Evolutionary conservation across 2,329 filamentous ascomycete genomes (phyloP).

Genomic region (Rutstroemia sp.): DNA sequence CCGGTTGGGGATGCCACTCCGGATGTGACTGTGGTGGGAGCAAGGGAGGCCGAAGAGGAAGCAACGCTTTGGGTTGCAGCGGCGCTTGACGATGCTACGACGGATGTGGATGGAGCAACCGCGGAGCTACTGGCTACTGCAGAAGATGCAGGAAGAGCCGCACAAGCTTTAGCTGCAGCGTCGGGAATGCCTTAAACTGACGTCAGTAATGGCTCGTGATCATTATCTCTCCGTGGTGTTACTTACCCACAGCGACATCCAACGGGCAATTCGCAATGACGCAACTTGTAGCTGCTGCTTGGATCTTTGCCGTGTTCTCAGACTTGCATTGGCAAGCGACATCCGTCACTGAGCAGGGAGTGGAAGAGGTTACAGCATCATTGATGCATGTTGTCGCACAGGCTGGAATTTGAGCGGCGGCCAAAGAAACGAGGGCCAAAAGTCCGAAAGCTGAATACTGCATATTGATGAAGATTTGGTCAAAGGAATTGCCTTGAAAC

Average conservation of each 20-base stretch:
- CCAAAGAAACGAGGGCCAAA: slow-evolving; percentile 2
- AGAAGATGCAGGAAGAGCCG: background rate
- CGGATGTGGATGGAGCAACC: background rate
- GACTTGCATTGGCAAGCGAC: slow-evolving; percentile 1
- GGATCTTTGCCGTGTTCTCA: slow-evolving; percentile 1
- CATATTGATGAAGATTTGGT: slow-evolving; percentile 1
- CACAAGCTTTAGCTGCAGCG: background rate
- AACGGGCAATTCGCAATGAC: background rate
- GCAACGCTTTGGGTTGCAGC: background rate
- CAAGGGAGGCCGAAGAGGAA: background rate
- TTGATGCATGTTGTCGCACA: slow-evolving; percentile 6
- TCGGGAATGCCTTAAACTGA: background rate
- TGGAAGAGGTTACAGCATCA: background rate
- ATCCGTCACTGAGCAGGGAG: slow-evolving; percentile 4
- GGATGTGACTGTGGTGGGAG: background rate
- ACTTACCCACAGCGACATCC: slow-evolving; percentile 4
- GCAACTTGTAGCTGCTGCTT: slow-evolving; percentile 4
- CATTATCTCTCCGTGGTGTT: background rate
- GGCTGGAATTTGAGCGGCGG: slow-evolving; percentile 5
- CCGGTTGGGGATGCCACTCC: slow-evolving; percentile 6
- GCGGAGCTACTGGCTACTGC: background rate
- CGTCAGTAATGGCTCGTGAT: background rate
- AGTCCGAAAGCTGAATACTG: slow-evolving; percentile 5
- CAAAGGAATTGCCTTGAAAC: slow-evolving; percentile 6
- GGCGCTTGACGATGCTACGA: background rate